Conservation (phyloP, 2,329 filamentous ascomycete genomes). For the Tolypocladium ovalisporum region DNA sequence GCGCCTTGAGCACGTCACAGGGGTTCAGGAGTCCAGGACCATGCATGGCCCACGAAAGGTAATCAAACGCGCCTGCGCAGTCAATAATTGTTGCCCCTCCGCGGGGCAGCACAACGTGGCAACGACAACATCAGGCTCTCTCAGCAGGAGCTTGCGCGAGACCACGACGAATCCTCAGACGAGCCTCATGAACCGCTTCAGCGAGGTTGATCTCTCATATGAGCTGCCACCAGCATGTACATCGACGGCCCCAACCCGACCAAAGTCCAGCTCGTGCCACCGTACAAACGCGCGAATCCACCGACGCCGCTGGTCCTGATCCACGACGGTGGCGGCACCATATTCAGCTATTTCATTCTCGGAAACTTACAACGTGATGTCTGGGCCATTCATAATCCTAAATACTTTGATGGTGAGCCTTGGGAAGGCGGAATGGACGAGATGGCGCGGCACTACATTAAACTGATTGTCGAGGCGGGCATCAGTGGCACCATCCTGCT, state of each 20-base stretch:
- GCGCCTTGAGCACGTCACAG: too few species aligned
- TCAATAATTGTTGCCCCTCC: neutral
- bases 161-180: neutral
- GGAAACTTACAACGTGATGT: slow-evolving; percentile 16
- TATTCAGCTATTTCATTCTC: slow-evolving; percentile 17
- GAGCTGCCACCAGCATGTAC: slow-evolving; percentile 6
- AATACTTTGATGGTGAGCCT: slow-evolving; percentile 11
- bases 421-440: slow-evolving; percentile 18
- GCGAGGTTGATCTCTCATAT: neutral
- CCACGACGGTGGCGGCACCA: slow-evolving; percentile 20
- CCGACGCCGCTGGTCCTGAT: slow-evolving; percentile 15
- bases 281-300: slow-evolving; percentile 6
- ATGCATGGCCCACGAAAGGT: neutral
- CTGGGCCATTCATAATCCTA: slow-evolving; percentile 19
- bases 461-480: slow-evolving; percentile 10
- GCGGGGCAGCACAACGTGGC: neutral
- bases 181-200: neutral
- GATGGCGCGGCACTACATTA: slow-evolving; percentile 17
- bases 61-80: neutral
- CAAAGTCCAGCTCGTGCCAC: slow-evolving; percentile 9
- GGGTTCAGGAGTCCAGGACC: too few species aligned
- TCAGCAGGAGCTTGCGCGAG: neutral
- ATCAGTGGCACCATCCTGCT: slow-evolving; percentile 14
- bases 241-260: slow-evolving; percentile 13
- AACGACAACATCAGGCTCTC: neutral